Percentiles rank a stretch among this genome's conserved stretches.
Conservation (phyloP, 495 filamentous ascomycete genomes). For the Aspergillus baeticus region DNA sequence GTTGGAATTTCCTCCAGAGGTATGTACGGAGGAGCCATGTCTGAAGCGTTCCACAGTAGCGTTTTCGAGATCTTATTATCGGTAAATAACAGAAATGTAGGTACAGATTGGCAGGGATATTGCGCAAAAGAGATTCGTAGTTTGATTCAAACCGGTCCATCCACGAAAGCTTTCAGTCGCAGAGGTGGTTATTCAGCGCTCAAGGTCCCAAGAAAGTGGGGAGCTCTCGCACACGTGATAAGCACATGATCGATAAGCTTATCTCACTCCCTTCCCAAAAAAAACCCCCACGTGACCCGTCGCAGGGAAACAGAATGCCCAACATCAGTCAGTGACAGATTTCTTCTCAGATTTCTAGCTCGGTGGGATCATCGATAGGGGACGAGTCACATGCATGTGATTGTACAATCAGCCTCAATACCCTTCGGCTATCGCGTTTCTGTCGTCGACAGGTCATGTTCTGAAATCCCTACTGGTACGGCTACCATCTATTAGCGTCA, state of each 20-base stretch:
- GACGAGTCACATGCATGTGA: constrained; percentile 11
- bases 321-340: too few species aligned
- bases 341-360: too few species aligned
- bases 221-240: constrained; percentile 21
- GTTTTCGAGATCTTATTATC: neutral
- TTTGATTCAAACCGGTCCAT: neutral
- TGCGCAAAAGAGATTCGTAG: neutral
- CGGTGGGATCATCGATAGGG: neutral
- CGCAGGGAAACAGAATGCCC: too few species aligned
- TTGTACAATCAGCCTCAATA: neutral
- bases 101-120: too few species aligned
- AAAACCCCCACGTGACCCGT: neutral
- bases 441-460: neutral
- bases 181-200: neutral
- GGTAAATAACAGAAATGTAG: too few species aligned
- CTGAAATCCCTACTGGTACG: too few species aligned
- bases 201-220: neutral
- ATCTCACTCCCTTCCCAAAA: neutral
- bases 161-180: neutral
- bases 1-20: constrained; percentile 61
- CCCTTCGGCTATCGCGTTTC: too few species aligned
- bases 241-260: constrained; percentile 21
- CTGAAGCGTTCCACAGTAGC: too few species aligned
- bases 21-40: constrained; percentile 21
- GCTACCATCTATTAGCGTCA: neutral